A percentile compares a stretch with the other conserved stretches of the same genome.
Conservation (phyloP, 2,329 filamentous ascomycete genomes). For the Lecanoromycetidae sp. region DNA sequence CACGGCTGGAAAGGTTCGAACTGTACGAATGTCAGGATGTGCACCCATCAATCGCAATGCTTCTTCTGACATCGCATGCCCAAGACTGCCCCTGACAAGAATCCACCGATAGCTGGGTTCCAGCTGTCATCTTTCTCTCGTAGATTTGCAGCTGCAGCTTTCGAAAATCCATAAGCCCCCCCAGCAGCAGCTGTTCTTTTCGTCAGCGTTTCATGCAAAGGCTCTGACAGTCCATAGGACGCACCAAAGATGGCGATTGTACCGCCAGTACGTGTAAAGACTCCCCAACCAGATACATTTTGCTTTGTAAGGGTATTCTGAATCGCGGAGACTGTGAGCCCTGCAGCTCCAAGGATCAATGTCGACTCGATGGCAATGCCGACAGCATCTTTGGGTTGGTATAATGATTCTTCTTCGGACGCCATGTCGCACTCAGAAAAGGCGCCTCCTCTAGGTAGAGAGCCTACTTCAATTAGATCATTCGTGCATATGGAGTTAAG, state of each 20-base stretch:
- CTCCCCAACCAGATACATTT: conserved; percentile 68
- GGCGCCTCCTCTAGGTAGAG: conserved; percentile 13
- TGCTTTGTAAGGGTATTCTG: conserved; percentile 76
- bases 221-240: background rate
- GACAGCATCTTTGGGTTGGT: conserved; percentile 65
- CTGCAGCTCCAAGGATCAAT: conserved; percentile 52
- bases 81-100: conserved; percentile 59
- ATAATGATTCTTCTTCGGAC: conserved; percentile 38
- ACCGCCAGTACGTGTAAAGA: conserved; percentile 67
- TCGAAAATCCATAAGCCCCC: conserved; percentile 65
- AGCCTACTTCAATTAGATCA: background rate
- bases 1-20: conserved; percentile 55
- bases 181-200: conserved; percentile 53
- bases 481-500: background rate
- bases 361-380: conserved; percentile 52
- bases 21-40: conserved; percentile 28
- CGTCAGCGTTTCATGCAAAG: conserved; percentile 1
- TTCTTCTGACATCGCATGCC: conserved; percentile 55
- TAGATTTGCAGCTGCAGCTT: conserved; percentile 67
- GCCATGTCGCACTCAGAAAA: conserved; percentile 38
- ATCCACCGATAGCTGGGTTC: conserved; percentile 64
- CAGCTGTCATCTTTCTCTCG: conserved; percentile 70
- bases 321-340: conserved; percentile 61
- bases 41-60: background rate
- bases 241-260: conserved; percentile 58